phyloP scores from a whole-genome alignment of 2,329 filamentous ascomycete species.

The Colletotrichum tamarilloi region DNA sequence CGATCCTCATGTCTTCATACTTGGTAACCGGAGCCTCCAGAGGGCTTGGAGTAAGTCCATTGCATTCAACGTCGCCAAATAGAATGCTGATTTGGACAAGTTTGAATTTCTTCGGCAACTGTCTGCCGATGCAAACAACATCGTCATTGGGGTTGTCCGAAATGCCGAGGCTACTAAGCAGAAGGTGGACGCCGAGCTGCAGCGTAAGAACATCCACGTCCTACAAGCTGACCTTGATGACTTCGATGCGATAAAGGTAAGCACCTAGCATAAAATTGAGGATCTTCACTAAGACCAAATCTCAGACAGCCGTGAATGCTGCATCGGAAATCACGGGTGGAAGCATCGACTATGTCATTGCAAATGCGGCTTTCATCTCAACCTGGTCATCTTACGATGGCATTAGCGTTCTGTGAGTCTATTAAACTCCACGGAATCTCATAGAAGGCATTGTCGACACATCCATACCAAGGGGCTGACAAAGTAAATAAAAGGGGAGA shows the following conservation, averaged over 20 bases:
- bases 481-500: background rate
- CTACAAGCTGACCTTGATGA: conserved; percentile 57
- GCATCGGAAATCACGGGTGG: background rate
- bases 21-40: background rate
- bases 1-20: background rate
- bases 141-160: conserved; percentile 59
- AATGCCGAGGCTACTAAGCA: conserved; percentile 56
- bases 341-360: background rate
- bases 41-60: background rate
- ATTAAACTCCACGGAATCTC: background rate
- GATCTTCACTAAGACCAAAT: background rate
- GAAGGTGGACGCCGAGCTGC: conserved; percentile 53
- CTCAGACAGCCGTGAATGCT: background rate
- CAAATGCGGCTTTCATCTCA: background rate
- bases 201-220: conserved; percentile 50
- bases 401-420: background rate
- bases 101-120: conserved; percentile 43
- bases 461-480: background rate
- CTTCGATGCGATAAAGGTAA: conserved; percentile 49
- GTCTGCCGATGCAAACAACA: conserved; percentile 51
- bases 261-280: background rate
- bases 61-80: background rate
- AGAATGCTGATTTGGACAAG: background rate
- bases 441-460: background rate
- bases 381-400: background rate